Evolutionary conservation across 2,329 filamentous ascomycete genomes (phyloP).

Genomic region (Colletotrichum gigasporum): DNA sequence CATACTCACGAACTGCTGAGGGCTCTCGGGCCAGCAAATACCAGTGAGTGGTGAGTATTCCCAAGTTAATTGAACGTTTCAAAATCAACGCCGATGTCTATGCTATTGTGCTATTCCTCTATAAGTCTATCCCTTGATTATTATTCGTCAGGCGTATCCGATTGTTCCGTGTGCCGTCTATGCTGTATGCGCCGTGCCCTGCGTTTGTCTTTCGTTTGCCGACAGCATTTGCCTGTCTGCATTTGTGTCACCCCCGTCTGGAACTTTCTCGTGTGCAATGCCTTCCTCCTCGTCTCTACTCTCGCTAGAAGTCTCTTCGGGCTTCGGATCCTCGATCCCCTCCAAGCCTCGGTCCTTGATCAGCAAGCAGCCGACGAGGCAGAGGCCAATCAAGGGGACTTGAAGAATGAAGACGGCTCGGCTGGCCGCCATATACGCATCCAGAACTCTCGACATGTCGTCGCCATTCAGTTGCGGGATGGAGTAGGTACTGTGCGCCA

Average conservation of each 20-base stretch:
- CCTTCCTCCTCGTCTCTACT: conserved; percentile 19
- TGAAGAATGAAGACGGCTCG: conserved; percentile 65
- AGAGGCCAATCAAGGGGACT: conserved; percentile 61
- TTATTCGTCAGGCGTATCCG: too few species aligned
- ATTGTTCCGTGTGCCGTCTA: too few species aligned
- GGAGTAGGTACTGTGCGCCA: conserved; percentile 41
- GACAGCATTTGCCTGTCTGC: neutral
- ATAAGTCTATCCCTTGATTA: too few species aligned
- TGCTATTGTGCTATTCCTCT: too few species aligned
- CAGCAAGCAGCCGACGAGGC: conserved; percentile 59
- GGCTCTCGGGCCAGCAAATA: too few species aligned
- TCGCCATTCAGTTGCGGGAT: conserved; percentile 31
- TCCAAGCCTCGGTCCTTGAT: conserved; percentile 61
- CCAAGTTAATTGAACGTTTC: too few species aligned
- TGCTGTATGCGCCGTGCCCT: too few species aligned
- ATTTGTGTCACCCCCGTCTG: too few species aligned
- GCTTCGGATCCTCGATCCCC: conserved; percentile 20
- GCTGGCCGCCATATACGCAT: conserved; percentile 62
- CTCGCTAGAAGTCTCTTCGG: neutral
- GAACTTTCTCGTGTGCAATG: neutral
- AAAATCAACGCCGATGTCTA: too few species aligned
- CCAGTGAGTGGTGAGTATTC: too few species aligned
- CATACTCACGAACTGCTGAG: too few species aligned
- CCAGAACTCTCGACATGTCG: conserved; percentile 34
- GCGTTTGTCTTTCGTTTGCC: neutral